Evolutionary conservation across 805 yeast genomes (phyloP).

Genomic region (Ogataea methylovora): DNA sequence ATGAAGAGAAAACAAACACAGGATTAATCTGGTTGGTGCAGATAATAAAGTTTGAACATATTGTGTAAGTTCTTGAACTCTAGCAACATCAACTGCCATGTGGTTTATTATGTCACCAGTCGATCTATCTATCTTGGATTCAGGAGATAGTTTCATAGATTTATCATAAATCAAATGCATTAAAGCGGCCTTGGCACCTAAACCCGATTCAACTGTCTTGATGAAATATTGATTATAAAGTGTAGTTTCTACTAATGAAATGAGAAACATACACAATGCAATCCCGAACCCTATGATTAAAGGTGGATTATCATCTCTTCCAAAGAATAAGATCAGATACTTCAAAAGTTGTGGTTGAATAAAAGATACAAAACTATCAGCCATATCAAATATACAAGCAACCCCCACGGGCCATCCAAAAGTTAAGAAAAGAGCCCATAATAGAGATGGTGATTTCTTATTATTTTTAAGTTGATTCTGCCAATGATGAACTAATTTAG

Average conservation of each 20-base stretch:
- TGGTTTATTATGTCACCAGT: conserved; percentile 78
- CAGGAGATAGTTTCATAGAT: conserved; percentile 59
- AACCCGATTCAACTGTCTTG: conserved; percentile 49
- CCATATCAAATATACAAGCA: conserved; percentile 29
- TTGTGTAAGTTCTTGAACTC: conserved; percentile 53
- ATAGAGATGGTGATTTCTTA: conserved; percentile 20
- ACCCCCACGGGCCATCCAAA: conserved; percentile 29
- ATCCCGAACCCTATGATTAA: conserved; percentile 54
- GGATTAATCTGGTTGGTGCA: conserved; percentile 48
- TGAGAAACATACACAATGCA: conserved; percentile 54
- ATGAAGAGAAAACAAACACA: conserved; percentile 48
- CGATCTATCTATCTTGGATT: conserved; percentile 49
- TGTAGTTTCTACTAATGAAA: conserved; percentile 53
- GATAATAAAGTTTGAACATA: conserved; percentile 48
- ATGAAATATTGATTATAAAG: conserved; percentile 64
- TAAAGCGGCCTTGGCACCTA: conserved; percentile 58
- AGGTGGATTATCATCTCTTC: conserved; percentile 29
- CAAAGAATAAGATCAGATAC: conserved; percentile 39
- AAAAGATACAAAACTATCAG: conserved; percentile 31
- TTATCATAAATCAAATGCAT: conserved; percentile 65
- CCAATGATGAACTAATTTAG: conserved; percentile 28
- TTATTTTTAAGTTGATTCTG: conserved; percentile 17
- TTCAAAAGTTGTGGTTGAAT: conserved; percentile 53
- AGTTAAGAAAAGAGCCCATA: conserved; percentile 28
- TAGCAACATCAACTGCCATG: conserved; percentile 67